Percentiles rank a stretch among this genome's conserved stretches.
These are phyloP conservation scores for Capillidium heterosporum DNA, from an alignment of 371 early-diverging fungal species.

Conservation along the genomic window DNA sequence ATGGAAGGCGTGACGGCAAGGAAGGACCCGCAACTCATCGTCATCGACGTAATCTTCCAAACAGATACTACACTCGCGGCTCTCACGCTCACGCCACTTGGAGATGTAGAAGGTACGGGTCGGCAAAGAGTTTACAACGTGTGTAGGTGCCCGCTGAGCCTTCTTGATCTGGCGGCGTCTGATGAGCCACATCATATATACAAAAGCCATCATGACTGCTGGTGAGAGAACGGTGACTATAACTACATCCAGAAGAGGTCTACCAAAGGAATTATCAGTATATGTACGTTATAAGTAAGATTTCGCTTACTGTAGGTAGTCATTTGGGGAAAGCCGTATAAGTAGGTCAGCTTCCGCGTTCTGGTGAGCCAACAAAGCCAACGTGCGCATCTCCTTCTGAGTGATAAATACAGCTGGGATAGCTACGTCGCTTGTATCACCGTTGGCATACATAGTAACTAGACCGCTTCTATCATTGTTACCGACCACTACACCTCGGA, in stretches of 20 bases:
- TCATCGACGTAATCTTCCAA: constrained; percentile 70
- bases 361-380: no score
- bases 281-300: neutral
- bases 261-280: constrained; percentile 3
- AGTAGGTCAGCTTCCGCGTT: neutral
- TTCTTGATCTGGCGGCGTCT: constrained; percentile 33
- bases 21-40: constrained; percentile 57
- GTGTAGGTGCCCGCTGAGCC: constrained; percentile 40
- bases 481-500: constrained; percentile 75
- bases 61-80: constrained; percentile 82
- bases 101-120: constrained; percentile 31
- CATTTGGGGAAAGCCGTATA: neutral
- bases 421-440: constrained; percentile 49
- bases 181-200: constrained; percentile 42
- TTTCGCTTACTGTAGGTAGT: constrained; percentile 4
- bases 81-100: constrained; percentile 35
- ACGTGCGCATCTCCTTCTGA: constrained; percentile 27
- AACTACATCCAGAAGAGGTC: constrained; percentile 50
- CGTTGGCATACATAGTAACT: constrained; percentile 78
- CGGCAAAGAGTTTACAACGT: constrained; percentile 37
- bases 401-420: constrained; percentile 61
- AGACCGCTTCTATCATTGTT: constrained; percentile 51
- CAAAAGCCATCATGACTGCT: constrained; percentile 40
- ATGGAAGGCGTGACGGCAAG: constrained; percentile 87
- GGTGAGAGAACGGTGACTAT: constrained; percentile 47